Conservation (phyloP, 192 early-diverging fungal species). For the Oehlia diaphana region DNA sequence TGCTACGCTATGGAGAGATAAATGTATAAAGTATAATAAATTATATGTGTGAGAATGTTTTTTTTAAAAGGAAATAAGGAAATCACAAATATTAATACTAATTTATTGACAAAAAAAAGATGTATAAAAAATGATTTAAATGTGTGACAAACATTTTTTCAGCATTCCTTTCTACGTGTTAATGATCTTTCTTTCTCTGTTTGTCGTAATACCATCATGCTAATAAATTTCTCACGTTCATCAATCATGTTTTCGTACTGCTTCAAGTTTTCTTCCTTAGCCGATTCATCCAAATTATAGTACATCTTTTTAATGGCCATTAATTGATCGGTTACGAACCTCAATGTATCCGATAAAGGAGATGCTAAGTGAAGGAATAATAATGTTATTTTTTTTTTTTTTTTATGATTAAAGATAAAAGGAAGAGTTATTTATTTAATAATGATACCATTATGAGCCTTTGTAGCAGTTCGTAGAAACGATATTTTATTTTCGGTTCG, state of each 20-base stretch:
- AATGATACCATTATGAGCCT: neutral
- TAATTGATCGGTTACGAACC: conserved; percentile 11
- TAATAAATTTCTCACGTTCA: conserved; percentile 13
- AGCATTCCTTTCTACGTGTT: no score
- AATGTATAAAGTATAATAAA: no score
- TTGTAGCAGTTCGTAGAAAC: neutral
- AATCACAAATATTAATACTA: no score
- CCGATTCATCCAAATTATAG: neutral
- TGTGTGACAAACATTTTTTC: no score
- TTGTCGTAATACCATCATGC: conserved; percentile 8
- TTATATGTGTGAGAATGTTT: no score
- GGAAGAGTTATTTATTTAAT: neutral
- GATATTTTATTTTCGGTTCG: neutral
- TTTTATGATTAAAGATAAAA: neutral
- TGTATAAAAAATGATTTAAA: no score
- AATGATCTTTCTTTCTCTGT: neutral
- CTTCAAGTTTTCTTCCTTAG: conserved; percentile 5
- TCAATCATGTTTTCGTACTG: neutral
- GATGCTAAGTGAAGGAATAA: neutral
- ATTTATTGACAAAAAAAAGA: no score
- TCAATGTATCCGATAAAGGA: conserved; percentile 6
- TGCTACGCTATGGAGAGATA: no score
- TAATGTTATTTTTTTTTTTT: neutral
- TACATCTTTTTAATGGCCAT: conserved; percentile 1
- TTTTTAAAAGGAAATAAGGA: no score